Conservation (phyloP, 2,329 filamentous ascomycete genomes). For the Microcyclosporella mali region DNA sequence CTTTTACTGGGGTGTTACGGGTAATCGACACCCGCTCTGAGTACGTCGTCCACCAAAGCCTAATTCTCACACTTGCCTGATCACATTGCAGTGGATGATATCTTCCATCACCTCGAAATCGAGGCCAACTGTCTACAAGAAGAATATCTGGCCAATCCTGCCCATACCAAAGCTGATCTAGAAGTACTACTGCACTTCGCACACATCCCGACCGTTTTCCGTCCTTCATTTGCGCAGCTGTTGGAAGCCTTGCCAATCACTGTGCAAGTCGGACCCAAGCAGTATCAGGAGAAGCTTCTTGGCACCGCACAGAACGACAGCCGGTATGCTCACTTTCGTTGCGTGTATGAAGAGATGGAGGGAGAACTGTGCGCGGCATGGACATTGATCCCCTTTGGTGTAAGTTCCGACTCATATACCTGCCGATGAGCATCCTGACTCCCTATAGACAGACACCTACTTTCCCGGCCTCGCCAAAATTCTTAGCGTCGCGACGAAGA, state of each 20-base stretch:
- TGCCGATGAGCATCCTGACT: no score
- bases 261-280: slow-evolving; percentile 8
- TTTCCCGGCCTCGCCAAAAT: slow-evolving; percentile 8
- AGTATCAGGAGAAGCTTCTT: slow-evolving; percentile 6
- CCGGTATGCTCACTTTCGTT: background rate
- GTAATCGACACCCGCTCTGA: slow-evolving; percentile 4
- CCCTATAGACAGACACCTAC: slow-evolving; percentile 8
- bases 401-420: no score
- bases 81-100: slow-evolving; percentile 5
- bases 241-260: slow-evolving; percentile 9
- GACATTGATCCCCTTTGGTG: slow-evolving; percentile 13
- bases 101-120: slow-evolving; percentile 16
- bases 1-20: slow-evolving; percentile 1
- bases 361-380: slow-evolving; percentile 8
- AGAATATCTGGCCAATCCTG: slow-evolving; percentile 5
- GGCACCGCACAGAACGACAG: background rate
- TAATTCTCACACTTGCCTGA: background rate
- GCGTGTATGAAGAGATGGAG: background rate
- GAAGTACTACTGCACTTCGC: slow-evolving; percentile 11
- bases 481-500: slow-evolving; percentile 6
- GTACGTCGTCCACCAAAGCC: background rate
- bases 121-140: slow-evolving; percentile 10
- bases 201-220: slow-evolving; percentile 11
- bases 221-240: slow-evolving; percentile 9
- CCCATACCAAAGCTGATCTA: slow-evolving; percentile 4